Evolutionary conservation across 306 rosid species (phyloP).

Genomic region (Biancaea sappan): DNA sequence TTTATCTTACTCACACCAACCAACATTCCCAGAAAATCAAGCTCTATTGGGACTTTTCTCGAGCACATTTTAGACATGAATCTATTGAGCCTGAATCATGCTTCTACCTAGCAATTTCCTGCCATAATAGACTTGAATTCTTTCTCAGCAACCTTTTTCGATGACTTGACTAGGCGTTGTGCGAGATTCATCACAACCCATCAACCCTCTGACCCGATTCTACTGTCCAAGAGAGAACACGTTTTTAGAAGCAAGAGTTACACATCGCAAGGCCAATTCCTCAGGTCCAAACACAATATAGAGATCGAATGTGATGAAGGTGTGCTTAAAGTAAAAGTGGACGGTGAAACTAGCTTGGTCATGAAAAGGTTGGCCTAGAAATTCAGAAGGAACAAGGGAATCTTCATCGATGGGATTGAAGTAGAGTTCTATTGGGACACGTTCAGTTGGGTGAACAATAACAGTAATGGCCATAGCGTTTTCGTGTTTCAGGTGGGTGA

Average conservation of each 20-base stretch:
- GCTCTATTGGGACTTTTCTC: slow-evolving; percentile 72
- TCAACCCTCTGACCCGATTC: slow-evolving; percentile 30
- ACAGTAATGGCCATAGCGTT: slow-evolving; percentile 58
- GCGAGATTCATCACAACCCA: slow-evolving; percentile 24
- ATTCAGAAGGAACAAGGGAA: slow-evolving; percentile 82
- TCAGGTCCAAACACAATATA: slow-evolving; percentile 70
- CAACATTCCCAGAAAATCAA: slow-evolving; percentile 48
- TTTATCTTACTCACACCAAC: slow-evolving; percentile 44
- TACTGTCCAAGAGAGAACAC: slow-evolving; percentile 73
- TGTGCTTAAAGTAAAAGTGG: slow-evolving; percentile 60
- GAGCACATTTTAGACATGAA: slow-evolving; percentile 46
- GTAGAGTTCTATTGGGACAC: slow-evolving; percentile 88
- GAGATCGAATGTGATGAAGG: slow-evolving; percentile 66
- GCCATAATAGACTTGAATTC: slow-evolving; percentile 49
- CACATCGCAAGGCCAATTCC: slow-evolving; percentile 54
- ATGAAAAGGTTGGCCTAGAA: slow-evolving; percentile 83
- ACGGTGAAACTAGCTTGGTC: slow-evolving; percentile 48
- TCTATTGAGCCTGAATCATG: slow-evolving; percentile 66
- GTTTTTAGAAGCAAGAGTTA: slow-evolving; percentile 63
- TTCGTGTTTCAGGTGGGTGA: slow-evolving; percentile 82
- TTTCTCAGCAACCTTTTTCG: slow-evolving; percentile 62
- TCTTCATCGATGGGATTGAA: slow-evolving; percentile 58
- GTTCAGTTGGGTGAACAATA: slow-evolving; percentile 60
- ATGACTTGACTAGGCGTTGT: slow-evolving; percentile 42
- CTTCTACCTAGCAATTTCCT: slow-evolving; percentile 67